Percentiles rank a stretch among this genome's conserved stretches.
phyloP scores from a whole-genome alignment of 805 yeast genomes.

The Suhomyces faveliae region DNA sequence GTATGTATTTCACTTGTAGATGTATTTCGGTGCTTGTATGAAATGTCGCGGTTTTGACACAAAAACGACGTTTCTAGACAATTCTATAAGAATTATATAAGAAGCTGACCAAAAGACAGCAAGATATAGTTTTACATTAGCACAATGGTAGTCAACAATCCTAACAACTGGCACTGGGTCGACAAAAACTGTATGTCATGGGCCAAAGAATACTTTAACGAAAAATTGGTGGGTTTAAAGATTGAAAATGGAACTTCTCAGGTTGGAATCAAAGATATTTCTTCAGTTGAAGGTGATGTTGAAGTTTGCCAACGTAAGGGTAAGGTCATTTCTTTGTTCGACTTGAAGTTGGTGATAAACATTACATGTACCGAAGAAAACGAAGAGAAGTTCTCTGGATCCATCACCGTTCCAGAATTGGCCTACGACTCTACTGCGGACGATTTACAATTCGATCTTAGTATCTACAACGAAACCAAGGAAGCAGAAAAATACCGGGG shows the following conservation, averaged over 20 bases:
- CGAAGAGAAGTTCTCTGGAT: constrained; percentile 53
- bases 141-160: constrained; percentile 89
- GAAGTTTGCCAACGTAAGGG: constrained; percentile 98
- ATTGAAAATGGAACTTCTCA: constrained; percentile 34
- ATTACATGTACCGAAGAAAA: constrained; percentile 48
- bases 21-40: too few species aligned
- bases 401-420: constrained; percentile 83
- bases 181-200: constrained; percentile 94
- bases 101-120: not conserved
- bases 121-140: not conserved
- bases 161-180: constrained; percentile 99
- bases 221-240: constrained; percentile 53
- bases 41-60: not conserved
- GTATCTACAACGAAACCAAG: constrained; percentile 55
- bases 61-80: constrained; percentile 11
- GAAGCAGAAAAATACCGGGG: constrained; percentile 52
- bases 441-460: constrained; percentile 81
- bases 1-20: not conserved
- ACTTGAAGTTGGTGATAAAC: constrained; percentile 64
- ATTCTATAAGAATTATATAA: constrained; percentile 5
- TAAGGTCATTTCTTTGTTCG: constrained; percentile 88
- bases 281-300: constrained; percentile 86
- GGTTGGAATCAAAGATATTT: constrained; percentile 39
- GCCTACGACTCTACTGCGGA: constrained; percentile 88
- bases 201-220: constrained; percentile 75